Evolutionary conservation across 116 monocot species (phyloP), one percentile per base, ranked within the genome.

Genomic region (Posidonia oceanica): DNA sequence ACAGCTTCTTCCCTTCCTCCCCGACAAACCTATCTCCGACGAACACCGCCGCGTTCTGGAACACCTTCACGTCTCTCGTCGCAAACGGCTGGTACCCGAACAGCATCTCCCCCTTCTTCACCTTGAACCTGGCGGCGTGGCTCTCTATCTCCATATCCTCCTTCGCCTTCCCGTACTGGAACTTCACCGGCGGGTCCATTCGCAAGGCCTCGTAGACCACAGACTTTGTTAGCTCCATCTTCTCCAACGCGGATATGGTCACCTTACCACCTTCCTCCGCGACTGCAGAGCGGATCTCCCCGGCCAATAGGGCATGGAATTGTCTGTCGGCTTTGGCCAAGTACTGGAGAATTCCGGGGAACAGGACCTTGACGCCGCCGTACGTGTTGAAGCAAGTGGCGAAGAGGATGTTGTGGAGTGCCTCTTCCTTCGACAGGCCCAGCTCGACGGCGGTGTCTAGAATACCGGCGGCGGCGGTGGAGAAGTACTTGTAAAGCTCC

Each of bases 121-220:
- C 78, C 69, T 52, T 8, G 80, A 59, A 86, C 15, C 53, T 29
- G 8, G 78, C 80, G 76, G 82, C 92, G 76, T 93, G 88, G 77
- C 86, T 88, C 73, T 86, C 86, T 69, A 93, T 71, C 5, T 77
- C 36, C 57, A 93, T 71, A 72, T 93, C 92, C 20, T 51, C 12
- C 78, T 82, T 88, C 1, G 92, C 92, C 48, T 79, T 70, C 3
- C 77, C 92, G 75, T 82, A 93, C 85, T 93, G 92, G 67, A 72
- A 80, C 72, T 78, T 84, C 23, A 93, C 88, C 17, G 92, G 88
- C 1, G 91, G 91, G 75, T 88, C 83, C 18, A 88, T 69, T n/a
- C 91, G 85, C 41, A 91, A 77, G 12, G 80, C 79, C 59, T 91
- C 91, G 75, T 80, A 91, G 51, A 91, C 91, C 7, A 88, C 83